Conservation (phyloP, 306 rosid species). For the Luffa acutangula region DNA sequence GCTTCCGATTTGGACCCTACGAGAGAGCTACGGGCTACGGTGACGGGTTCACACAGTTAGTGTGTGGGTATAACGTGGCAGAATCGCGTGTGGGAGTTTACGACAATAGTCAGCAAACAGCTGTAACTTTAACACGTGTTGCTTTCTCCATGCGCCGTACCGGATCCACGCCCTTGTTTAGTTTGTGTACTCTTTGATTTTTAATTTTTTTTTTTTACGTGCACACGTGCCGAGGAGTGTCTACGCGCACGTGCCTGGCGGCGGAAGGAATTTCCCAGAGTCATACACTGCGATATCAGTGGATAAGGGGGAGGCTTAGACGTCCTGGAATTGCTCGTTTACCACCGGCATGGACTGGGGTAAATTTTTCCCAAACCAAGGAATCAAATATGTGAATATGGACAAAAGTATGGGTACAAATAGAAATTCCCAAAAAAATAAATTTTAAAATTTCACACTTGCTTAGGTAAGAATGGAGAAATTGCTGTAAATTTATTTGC, state of each 20-base stretch:
- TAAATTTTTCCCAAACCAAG: not conserved
- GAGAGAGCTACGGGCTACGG: not conserved
- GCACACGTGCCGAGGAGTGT: not conserved
- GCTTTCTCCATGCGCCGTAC: not conserved
- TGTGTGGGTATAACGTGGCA: not conserved
- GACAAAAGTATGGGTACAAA: not conserved
- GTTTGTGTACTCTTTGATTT: not conserved
- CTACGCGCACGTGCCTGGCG: not conserved
- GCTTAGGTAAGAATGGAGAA: not conserved
- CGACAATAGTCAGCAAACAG: conserved; percentile 5
- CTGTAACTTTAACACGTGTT: conserved; percentile 7
- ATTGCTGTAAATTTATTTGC: not conserved
- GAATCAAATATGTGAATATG: too few relatives aligned
- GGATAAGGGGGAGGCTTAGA: not conserved
- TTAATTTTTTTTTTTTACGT: not conserved
- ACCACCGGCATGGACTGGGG: not conserved
- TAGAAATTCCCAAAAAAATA: not conserved
- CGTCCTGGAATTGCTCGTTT: not conserved
- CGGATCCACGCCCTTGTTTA: not conserved
- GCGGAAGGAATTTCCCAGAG: not conserved
- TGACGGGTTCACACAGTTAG: not conserved
- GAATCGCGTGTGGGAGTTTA: not conserved
- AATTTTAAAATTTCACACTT: too few relatives aligned
- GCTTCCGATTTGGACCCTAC: not conserved
- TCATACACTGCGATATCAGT: not conserved